These are phyloP conservation scores for Penicillium sp. DNA, from an alignment of 2,329 filamentous ascomycete species.

Conservation along the genomic window DNA sequence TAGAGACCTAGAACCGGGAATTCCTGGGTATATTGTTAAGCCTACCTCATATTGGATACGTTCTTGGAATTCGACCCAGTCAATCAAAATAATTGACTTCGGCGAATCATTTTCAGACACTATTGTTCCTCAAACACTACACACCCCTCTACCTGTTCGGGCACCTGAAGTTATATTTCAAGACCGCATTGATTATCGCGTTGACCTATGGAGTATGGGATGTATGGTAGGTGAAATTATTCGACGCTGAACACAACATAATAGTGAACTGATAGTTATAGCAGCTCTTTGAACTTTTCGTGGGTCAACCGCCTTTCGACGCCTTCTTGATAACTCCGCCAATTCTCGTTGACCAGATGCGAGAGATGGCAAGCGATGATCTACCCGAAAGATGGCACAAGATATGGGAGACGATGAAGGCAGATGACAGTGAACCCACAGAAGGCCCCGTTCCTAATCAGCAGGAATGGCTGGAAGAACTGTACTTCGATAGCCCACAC, in stretches of 20 bases:
- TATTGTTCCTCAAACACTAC: constrained; percentile 28
- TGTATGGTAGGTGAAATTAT: constrained; percentile 18
- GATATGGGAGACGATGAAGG: constrained; percentile 31
- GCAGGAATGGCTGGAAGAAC: constrained; percentile 41
- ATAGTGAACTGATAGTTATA: not conserved
- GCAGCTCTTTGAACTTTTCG: constrained; percentile 43
- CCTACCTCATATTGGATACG: constrained; percentile 14
- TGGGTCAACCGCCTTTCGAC: constrained; percentile 42
- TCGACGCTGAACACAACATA: rapidly evolving
- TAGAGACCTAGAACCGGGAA: constrained; percentile 20
- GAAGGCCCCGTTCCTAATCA: constrained; percentile 25
- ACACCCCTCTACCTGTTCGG: constrained; percentile 37
- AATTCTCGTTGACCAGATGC: constrained; percentile 39
- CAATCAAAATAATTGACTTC: constrained; percentile 41
- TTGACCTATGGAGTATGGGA: constrained; percentile 43
- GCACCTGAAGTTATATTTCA: constrained; percentile 43
- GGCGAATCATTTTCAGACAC: constrained; percentile 37
- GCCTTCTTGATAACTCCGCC: constrained; percentile 36
- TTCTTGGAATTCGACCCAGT: constrained; percentile 13
- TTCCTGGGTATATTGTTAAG: constrained; percentile 30
- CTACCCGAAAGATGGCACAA: constrained; percentile 39
- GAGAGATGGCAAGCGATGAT: constrained; percentile 34
- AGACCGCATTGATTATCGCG: constrained; percentile 36
- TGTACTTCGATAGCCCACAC: constrained; percentile 38
- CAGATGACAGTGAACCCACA: constrained; percentile 2